Evolutionary conservation across 2,329 filamentous ascomycete genomes (phyloP), one percentile per base, ranked within the genome.

Genomic region (Aspergillus hortae): DNA sequence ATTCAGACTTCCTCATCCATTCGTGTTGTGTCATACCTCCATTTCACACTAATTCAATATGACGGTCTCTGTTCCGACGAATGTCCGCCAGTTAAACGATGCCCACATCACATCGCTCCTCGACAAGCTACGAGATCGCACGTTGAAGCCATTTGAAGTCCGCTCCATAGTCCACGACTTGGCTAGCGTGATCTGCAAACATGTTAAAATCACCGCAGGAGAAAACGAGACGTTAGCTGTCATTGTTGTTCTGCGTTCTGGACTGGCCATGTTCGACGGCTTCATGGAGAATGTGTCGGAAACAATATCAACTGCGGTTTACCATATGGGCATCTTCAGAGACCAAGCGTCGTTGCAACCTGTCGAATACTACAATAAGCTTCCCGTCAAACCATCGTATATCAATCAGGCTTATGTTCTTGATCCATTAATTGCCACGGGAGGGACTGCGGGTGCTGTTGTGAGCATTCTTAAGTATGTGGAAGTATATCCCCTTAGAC

Each of bases 221-320:
- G 32, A 42, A 2, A 46, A 55, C 2, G 63, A 63, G 41, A 62
- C 59, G 17, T 51, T 70, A 25, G 68, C 67, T n/a, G 51, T 70
- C 9, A 57, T 70, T 17, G 53, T 59, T 1, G 48, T 61, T 11
- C 51, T 59, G 27, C 70, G 72, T 11, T 73, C 71, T 4, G 71
- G 71, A 1, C 53, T 74, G 4, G 61, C 66, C 27, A 74, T 74
- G 71, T 63, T 61, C 21, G 71, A 74, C 35, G 53, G 67, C 2
- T 72, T 73, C 51, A 43, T 70, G 23, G 51, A 53, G n/a, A 53
- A 45, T 9, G 30, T 63, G 52, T 45, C 56, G 49, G 40, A 54
- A 62, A 49, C 59, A 56, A 36, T 62, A 49, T 61, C 66, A 17
- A 59, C 62, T 0, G 58, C 67, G 17, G 56, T 55, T 47, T 65